Evolutionary conservation across 2,329 filamentous ascomycete genomes (phyloP), one percentile per base, ranked within the genome.

Genomic region (Fusarium sp.): DNA sequence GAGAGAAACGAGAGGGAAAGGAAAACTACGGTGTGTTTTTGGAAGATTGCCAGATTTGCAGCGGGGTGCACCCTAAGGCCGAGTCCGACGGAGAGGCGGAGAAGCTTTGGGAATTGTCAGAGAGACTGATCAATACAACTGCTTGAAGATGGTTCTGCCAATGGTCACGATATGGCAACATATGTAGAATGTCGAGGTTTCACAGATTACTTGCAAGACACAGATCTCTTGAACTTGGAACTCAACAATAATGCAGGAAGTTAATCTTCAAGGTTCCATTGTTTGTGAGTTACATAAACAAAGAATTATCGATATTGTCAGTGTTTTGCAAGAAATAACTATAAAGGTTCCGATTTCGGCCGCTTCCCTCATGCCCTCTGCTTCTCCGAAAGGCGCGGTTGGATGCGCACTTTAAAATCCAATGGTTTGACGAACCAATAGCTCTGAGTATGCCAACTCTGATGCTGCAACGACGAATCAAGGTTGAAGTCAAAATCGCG

Each of bases 401-500:
- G 13, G 3, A 68, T 26, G 0, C 20, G 38, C 1, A 68, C 56
- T 5, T 57, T 50, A 0, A 73, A 74, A n/a, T 74, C 71, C 0
- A 74, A 2, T 1, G 71, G 71, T 15, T 73, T 73, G 5, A 74
- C 71, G 13, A 73, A 73, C 71, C 71, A 73, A 13, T 73, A 73
- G 22, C 53, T 66, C 12, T 61, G 57, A 0, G 71, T 73, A 35
- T 69, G 56, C 71, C 71, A 73, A 0, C 60, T 47, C 4, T 60
- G 31, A 1, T 33, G 14, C 10, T 50, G 48, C 1, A 73, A 50
- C 2, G 51, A 66, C 24, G 24, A n/a, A 9, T 67, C 67, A 5
- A 75, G 53, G 0, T 36, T 35, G n/a, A 77, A 77, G 12, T 77
- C 51, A 31, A 77, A 77, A 4, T 77, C 75, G 14, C 72, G 67